These are phyloP conservation scores for Nitzschia inconspicua DNA, from an alignment of 108 stramenopile genomes.

Conservation along the genomic window DNA sequence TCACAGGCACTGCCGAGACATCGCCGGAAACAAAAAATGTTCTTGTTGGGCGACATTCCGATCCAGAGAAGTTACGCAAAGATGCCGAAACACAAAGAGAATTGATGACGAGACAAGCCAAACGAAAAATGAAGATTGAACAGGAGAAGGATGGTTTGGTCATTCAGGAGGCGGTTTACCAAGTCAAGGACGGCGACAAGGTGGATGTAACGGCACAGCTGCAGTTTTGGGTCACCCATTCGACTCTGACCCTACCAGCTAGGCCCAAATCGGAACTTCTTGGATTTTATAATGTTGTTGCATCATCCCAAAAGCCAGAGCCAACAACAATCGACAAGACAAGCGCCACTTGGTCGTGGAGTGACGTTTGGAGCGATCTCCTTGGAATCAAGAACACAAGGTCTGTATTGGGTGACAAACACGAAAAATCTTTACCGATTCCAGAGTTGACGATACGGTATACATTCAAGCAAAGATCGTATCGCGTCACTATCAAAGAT, in stretches of 20 bases:
- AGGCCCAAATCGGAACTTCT: constrained; percentile 57
- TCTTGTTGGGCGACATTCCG: background rate
- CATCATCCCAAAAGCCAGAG: background rate
- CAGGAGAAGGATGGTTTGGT: constrained; percentile 57
- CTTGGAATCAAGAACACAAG: constrained; percentile 1
- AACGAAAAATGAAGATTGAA: constrained; percentile 41
- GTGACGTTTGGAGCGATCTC: constrained; percentile 15
- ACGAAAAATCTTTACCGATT: background rate
- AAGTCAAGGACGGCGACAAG: constrained; percentile 19
- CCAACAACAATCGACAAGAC: background rate
- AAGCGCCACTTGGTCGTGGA: background rate
- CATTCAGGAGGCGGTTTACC: constrained; percentile 53
- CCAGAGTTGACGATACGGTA: constrained; percentile 24
- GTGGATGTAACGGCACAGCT: constrained; percentile 66
- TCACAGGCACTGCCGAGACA: background rate
- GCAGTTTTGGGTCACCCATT: constrained; percentile 68
- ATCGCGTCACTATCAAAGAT: constrained; percentile 29
- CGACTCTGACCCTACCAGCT: constrained; percentile 43
- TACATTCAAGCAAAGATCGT: constrained; percentile 19
- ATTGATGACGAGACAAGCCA: constrained; percentile 56
- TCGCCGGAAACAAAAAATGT: constrained; percentile 11
- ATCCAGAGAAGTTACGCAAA: constrained; percentile 27
- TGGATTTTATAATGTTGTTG: constrained; percentile 64
- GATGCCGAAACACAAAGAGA: constrained; percentile 49
- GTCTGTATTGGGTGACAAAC: background rate